Evolutionary conservation across 1,284 basidiomycete species (phyloP), one percentile per base, ranked within the genome.

Genomic region (Ustilago trichophora): DNA sequence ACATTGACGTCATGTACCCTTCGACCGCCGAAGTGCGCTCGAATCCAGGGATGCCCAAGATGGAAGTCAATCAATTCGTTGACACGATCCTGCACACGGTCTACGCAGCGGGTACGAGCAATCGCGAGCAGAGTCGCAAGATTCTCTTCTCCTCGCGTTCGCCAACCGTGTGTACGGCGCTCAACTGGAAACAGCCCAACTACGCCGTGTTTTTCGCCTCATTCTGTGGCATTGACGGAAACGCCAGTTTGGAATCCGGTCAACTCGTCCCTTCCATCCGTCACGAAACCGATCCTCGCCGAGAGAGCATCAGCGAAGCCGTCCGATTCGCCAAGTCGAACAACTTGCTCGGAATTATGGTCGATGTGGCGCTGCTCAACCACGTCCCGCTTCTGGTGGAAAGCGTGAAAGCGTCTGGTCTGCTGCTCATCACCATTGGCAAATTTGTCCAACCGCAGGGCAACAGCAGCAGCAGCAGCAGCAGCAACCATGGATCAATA

Each of bases 171-270:
- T 81, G 79, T 54, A 88, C 90, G 3, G 89, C 90, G 15, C 82
- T 98, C 52, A 98, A 98, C 82, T 98, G 96, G 94, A 99, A 99
- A 83, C 96, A 99, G 83, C 96, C 96, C 15, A 98, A 98, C 82
- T 97, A 92, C 90, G 83, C 96, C 47, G 95, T 98, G 25, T 96
- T 98, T 83, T 92, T 98, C 81, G 89, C 90, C 8, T 90, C 91
- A 11, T 88, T 88, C 77, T 96, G 93, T 81, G 92, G 93, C 36
- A 87, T 89, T 56, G 84, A 85, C 31, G 78, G 82, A 7, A 31
- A 13, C 3, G 60, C 69, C 1, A 53, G 51, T 25, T n/a, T 51
- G 18, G 58, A 54, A 16, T 26, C 32, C 4, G 60, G 60, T 21
- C 34, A 52, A 34, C 33, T 80, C 26, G 62, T 82, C 3, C 82